Evolutionary conservation across 768 basidiomycete species (phyloP), one percentile per base, ranked within the genome.

Genomic region (Rhodotorula babjevae): DNA sequence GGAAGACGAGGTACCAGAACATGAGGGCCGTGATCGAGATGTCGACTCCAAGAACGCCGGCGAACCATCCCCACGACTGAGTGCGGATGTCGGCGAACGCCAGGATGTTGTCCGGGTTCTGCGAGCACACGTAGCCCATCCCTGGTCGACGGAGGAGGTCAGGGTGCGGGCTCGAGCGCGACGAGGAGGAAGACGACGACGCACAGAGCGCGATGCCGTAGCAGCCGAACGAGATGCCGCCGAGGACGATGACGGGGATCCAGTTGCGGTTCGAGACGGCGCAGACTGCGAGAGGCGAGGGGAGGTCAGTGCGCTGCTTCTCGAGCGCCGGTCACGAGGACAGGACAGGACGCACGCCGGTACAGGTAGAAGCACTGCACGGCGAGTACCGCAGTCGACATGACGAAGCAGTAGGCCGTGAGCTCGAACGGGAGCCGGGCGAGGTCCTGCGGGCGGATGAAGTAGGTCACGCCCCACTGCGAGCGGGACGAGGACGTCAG

Each of bases 391-490:
- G 61, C 44, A 3, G 42, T 61, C 31, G 61, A 53, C 63, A 53
- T 63, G 27, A 40, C 16, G 40, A 55, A 40, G 63, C 36, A 42
- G 63, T 53, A 53, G 0, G 36, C 50, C 27, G 40, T 53, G 14
- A 63, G 52, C 47, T 63, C 63, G 50, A 36, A 53, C 0, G 63
- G 62, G 25, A 63, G 21, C 15, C 18, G 7, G 0, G 52, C 36
- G 9, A 63, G 52, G 3, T 42, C 19, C 0, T 33, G 27, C 15
- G 52, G 50, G 0, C 27, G 19, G 0, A 23, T 18, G 18, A 18
- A 63, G 52, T 53, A 53, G 27, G 36, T 40, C 21, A 55, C 52
- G 16, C 21, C 21, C 63, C 63, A 63, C 63, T 63, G 61, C 36
- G 29, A 46, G 16, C 2, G 21, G 36, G 10, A 11, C 6, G 33